Conservation (phyloP, 257 asterid genomes). For the Solanum chmielewskii region DNA sequence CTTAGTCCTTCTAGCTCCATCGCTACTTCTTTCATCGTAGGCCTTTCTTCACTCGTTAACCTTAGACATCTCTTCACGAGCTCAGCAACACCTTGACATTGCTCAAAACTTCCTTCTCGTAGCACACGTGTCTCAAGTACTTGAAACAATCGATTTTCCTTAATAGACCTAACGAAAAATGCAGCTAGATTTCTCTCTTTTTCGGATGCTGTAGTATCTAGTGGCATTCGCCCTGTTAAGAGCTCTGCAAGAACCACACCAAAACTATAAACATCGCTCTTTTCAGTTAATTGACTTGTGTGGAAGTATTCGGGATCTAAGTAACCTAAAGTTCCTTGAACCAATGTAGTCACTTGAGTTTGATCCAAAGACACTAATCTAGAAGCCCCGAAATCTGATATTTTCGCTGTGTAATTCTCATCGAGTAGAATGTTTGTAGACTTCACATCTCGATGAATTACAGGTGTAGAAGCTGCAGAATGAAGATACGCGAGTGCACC, state of each 20-base stretch:
- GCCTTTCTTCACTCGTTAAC: not conserved
- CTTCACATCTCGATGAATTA: not conserved
- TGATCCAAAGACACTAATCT: not conserved
- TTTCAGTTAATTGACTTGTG: not conserved
- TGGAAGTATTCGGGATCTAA: not conserved
- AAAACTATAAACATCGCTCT: not conserved
- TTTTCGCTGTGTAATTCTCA: not conserved
- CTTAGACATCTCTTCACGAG: not conserved
- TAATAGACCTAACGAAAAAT: not conserved
- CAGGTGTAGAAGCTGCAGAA: constrained; percentile 1
- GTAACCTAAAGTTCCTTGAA: not conserved
- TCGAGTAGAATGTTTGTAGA: not conserved
- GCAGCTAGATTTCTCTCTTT: not conserved
- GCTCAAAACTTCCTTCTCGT: not conserved
- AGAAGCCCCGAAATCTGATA: constrained; percentile 1
- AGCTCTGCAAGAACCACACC: not conserved
- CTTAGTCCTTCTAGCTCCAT: not conserved
- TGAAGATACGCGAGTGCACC: constrained; percentile 1
- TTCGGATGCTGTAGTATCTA: not conserved
- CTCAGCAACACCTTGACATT: not conserved
- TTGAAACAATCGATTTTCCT: not conserved
- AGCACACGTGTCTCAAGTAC: not conserved
- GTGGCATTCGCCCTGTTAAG: not conserved
- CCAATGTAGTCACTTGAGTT: not conserved
- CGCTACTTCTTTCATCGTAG: not conserved